Evolutionary conservation across 805 yeast species (phyloP).

Genomic region (Limtongozyma cylindracea): DNA sequence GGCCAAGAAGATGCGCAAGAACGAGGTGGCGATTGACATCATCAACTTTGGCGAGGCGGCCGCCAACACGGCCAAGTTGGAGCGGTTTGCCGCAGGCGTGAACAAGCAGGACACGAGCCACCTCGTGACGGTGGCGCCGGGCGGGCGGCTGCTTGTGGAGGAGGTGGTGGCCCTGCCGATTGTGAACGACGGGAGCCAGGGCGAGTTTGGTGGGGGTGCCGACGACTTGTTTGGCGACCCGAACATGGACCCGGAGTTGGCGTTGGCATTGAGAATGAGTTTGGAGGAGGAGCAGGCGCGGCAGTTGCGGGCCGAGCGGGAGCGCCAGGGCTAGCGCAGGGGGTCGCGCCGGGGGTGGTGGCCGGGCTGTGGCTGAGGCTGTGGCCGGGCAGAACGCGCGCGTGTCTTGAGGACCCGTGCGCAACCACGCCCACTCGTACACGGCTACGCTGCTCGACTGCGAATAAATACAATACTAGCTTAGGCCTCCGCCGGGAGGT

Average conservation of each 20-base stretch:
- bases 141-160: conserved; percentile 66
- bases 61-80: conserved; percentile 51
- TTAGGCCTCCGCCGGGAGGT: conserved; percentile 55
- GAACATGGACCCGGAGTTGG: conserved; percentile 88
- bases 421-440: too few species aligned
- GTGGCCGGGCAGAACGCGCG: too few species aligned
- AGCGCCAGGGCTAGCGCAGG: too few species aligned
- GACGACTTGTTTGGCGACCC: conserved; percentile 28
- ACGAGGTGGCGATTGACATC: conserved; percentile 71
- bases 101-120: conserved; percentile 62
- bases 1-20: conserved; percentile 85
- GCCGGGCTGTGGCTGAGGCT: too few species aligned
- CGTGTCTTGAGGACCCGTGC: too few species aligned
- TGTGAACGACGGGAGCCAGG: conserved; percentile 10
- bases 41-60: conserved; percentile 82
- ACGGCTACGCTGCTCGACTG: too few species aligned
- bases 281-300: conserved; percentile 86
- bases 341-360: too few species aligned
- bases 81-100: conserved; percentile 48
- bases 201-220: conserved; percentile 14
- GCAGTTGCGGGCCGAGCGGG: conserved; percentile 73
- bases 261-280: conserved; percentile 82
- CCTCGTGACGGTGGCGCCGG: conserved; percentile 70
- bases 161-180: conserved; percentile 56
- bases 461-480: background rate